These are phyloP conservation scores for Arthrobotrys entomopaga DNA, from an alignment of 2,329 filamentous ascomycete genomes.

Conservation along the genomic window DNA sequence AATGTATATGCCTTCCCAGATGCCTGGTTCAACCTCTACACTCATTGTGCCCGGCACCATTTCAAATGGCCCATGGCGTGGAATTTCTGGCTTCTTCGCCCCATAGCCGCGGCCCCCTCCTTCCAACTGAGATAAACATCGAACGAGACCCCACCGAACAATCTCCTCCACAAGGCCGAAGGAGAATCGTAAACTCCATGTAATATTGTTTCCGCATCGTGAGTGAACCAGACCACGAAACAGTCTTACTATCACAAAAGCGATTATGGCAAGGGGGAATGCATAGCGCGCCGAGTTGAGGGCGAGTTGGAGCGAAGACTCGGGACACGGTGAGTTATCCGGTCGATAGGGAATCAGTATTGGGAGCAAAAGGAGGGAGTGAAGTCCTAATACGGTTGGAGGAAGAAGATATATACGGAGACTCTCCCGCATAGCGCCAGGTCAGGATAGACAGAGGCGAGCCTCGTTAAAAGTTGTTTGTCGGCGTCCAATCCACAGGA, in stretches of 20 bases:
- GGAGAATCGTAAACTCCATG: conserved; percentile 26
- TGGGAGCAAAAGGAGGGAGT: conserved; percentile 36
- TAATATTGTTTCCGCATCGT: conserved; percentile 14
- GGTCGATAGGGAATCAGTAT: conserved; percentile 46
- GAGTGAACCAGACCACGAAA: conserved; percentile 23
- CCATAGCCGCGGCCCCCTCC: conserved; percentile 48
- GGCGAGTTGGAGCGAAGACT: conserved; percentile 43
- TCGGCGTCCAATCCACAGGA: too few relatives aligned
- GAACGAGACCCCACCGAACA: conserved; percentile 38
- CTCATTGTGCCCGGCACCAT: conserved; percentile 15
- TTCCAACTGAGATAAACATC: conserved; percentile 28
- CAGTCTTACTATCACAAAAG: conserved; percentile 36
- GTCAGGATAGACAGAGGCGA: conserved; percentile 16
- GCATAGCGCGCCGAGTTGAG: conserved; percentile 44
- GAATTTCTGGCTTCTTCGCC: conserved; percentile 39
- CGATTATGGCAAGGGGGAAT: conserved; percentile 31
- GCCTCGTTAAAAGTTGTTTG: conserved; percentile 20
- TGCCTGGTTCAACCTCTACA: conserved; percentile 48
- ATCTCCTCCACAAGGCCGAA: conserved; percentile 40
- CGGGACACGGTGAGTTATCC: conserved; percentile 44
- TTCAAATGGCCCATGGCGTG: conserved; percentile 5
- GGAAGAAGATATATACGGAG: conserved; percentile 42
- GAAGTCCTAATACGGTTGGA: conserved; percentile 32
- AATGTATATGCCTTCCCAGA: conserved; percentile 50
- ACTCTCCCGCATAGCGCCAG: conserved; percentile 44